A percentile compares a stretch with the other conserved stretches of the same genome.
phyloP scores from a whole-genome alignment of 345 rosid species.

The Toxicodendron radicans region DNA sequence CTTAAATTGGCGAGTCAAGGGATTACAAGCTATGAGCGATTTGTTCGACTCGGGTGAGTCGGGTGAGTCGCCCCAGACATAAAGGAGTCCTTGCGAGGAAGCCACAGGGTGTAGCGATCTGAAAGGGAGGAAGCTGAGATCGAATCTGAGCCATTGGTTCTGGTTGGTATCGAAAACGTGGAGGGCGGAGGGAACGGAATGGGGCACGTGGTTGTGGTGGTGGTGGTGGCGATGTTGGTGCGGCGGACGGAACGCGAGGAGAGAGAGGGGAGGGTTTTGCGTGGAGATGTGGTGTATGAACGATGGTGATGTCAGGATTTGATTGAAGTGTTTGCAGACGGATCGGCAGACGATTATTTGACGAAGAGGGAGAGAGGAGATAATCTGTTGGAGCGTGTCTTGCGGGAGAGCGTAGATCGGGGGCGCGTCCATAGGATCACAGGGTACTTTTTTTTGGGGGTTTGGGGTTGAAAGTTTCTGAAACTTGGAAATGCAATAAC shows the following conservation, averaged over 20 bases:
- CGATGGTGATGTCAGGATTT: slow-evolving; percentile 40
- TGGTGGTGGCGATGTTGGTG: slow-evolving; percentile 46
- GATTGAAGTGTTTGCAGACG: slow-evolving; percentile 65
- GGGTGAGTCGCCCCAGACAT: slow-evolving; percentile 66
- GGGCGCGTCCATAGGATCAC: slow-evolving; percentile 39
- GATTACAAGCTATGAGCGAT: slow-evolving; percentile 76
- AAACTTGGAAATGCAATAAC: not conserved
- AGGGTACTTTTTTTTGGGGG: not conserved
- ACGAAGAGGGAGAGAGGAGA: slow-evolving; percentile 76
- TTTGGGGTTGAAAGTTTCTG: not conserved
- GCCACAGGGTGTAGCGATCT: slow-evolving; percentile 71
- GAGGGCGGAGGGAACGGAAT: slow-evolving; percentile 34
- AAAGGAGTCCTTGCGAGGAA: slow-evolving; percentile 65
- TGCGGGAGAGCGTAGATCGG: slow-evolving; percentile 67
- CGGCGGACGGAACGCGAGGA: slow-evolving; percentile 72
- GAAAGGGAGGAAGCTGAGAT: slow-evolving; percentile 74
- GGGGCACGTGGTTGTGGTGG: slow-evolving; percentile 24
- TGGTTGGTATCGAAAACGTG: slow-evolving; percentile 67
- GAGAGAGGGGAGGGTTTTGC: slow-evolving; percentile 50
- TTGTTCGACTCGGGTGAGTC: slow-evolving; percentile 49
- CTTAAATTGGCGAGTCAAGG: slow-evolving; percentile 64
- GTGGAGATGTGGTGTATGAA: slow-evolving; percentile 48
- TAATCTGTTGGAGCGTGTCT: slow-evolving; percentile 77
- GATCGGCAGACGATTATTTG: slow-evolving; percentile 71
- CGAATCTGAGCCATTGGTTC: slow-evolving; percentile 62